Percentiles rank a stretch among this genome's conserved stretches.
Evolutionary conservation across 2,329 filamentous ascomycete genomes (phyloP).

Genomic region (Aspergillus amoenus): DNA sequence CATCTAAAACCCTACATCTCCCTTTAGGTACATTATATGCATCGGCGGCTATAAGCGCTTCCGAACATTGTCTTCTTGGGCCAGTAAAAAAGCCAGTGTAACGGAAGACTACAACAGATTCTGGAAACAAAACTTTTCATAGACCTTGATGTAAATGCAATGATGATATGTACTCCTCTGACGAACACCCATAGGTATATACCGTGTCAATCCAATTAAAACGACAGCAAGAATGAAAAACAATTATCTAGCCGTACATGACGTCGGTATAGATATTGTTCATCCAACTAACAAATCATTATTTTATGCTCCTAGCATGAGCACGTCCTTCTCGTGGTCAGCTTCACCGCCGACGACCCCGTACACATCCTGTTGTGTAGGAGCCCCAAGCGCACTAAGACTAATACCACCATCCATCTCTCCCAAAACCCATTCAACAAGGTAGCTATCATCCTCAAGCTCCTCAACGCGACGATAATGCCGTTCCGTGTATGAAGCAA

Average conservation of each 20-base stretch:
- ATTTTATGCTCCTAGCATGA: conserved; percentile 38
- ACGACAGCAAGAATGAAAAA: conserved; percentile 1
- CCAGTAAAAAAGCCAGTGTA: too few relatives aligned
- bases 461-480: conserved; percentile 91
- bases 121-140: conserved; percentile 5
- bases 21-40: neutral
- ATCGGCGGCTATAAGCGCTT: neutral
- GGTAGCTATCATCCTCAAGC: conserved; percentile 87
- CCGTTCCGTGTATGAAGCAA: conserved; percentile 86
- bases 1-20: neutral
- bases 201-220: conserved; percentile 7
- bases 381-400: conserved; percentile 31
- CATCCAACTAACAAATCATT: neutral
- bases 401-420: conserved; percentile 79
- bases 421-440: conserved; percentile 87
- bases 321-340: conserved; percentile 38
- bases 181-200: conserved; percentile 14
- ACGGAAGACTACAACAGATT: too few relatives aligned
- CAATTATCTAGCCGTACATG: conserved; percentile 21
- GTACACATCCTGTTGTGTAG: conserved; percentile 18
- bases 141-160: conserved; percentile 19
- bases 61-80: too few relatives aligned
- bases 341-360: conserved; percentile 17
- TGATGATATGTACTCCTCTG: conserved; percentile 17
- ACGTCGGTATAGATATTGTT: conserved; percentile 1